Evolutionary conservation across 352 stramenopile species (phyloP).

Genomic region (Elongisporangium senticosum): DNA sequence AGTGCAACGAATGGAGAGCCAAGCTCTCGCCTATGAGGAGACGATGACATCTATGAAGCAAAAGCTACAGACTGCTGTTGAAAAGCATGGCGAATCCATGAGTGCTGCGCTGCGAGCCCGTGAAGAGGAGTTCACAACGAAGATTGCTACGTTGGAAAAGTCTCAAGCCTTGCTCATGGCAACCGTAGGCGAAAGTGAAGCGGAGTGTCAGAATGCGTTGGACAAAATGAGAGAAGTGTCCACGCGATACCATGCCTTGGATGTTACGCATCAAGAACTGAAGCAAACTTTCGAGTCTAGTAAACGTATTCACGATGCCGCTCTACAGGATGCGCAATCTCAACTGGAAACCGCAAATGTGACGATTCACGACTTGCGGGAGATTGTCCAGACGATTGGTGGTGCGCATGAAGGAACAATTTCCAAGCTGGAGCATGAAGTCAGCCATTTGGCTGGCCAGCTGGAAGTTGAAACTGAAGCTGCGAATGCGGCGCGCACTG

Average conservation of each 20-base stretch:
- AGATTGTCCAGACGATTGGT: constrained; percentile 8
- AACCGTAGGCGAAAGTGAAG: constrained; percentile 11
- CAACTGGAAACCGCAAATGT: constrained; percentile 26
- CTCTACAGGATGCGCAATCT: neutral
- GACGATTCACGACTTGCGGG: constrained; percentile 27
- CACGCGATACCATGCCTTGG: constrained; percentile 23
- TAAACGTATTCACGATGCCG: constrained; percentile 4
- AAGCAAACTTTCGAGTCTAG: constrained; percentile 7
- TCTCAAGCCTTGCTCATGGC: constrained; percentile 10
- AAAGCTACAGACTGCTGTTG: constrained; percentile 10
- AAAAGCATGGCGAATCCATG: constrained; percentile 20
- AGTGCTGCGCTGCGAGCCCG: constrained; percentile 6
- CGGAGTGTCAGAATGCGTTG: neutral
- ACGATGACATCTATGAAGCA: constrained; percentile 13
- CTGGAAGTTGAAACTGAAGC: constrained; percentile 47
- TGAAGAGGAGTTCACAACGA: constrained; percentile 12
- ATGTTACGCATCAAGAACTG: constrained; percentile 17
- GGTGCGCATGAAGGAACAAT: constrained; percentile 14
- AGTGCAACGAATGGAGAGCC: constrained; percentile 26
- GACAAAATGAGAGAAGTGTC: constrained; percentile 15
- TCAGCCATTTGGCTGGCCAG: constrained; percentile 23
- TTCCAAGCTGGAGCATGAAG: constrained; percentile 20
- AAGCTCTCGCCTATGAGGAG: constrained; percentile 20
- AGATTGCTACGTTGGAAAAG: constrained; percentile 20
- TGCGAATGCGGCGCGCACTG: constrained; percentile 33